Percentiles rank a stretch among this genome's conserved stretches.
These are phyloP conservation scores for Striga hermonthica DNA, from an alignment of 305 asterid species.

Conservation along the genomic window DNA sequence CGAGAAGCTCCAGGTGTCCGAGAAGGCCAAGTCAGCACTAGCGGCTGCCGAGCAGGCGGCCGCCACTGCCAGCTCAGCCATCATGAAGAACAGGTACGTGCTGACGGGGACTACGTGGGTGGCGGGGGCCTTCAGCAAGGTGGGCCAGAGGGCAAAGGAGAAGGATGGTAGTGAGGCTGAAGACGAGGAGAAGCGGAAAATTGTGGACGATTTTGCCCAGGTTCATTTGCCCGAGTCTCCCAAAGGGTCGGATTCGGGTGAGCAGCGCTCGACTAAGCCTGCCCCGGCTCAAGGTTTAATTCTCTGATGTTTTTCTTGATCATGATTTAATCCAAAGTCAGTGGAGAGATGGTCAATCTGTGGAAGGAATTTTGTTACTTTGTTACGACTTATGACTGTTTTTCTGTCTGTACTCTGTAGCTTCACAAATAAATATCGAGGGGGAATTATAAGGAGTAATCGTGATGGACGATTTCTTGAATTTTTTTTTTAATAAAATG, in stretches of 20 bases:
- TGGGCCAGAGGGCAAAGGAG: constrained; percentile 82
- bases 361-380: constrained; percentile 25
- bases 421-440: background rate
- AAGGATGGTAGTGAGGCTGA: constrained; percentile 63
- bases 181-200: constrained; percentile 78
- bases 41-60: constrained; percentile 90
- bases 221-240: constrained; percentile 85
- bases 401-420: background rate
- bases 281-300: constrained; percentile 56
- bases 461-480: background rate
- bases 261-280: constrained; percentile 61
- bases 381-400: background rate
- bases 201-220: constrained; percentile 86
- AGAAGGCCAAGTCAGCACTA: constrained; percentile 80
- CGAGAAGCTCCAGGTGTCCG: constrained; percentile 85
- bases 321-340: too few species aligned
- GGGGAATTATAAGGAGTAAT: background rate
- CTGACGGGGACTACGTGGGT: constrained; percentile 89
- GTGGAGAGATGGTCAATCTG: constrained; percentile 22
- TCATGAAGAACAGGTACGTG: constrained; percentile 85
- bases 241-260: constrained; percentile 47
- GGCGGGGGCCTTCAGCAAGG: constrained; percentile 73
- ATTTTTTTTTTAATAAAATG: too few species aligned
- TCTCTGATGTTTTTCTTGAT: constrained; percentile 50
- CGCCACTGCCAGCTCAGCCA: constrained; percentile 74